A percentile compares a stretch with the other conserved stretches of the same genome.
Evolutionary conservation across 805 yeast species (phyloP).

Genomic region (Starmerella ratchasimensis): DNA sequence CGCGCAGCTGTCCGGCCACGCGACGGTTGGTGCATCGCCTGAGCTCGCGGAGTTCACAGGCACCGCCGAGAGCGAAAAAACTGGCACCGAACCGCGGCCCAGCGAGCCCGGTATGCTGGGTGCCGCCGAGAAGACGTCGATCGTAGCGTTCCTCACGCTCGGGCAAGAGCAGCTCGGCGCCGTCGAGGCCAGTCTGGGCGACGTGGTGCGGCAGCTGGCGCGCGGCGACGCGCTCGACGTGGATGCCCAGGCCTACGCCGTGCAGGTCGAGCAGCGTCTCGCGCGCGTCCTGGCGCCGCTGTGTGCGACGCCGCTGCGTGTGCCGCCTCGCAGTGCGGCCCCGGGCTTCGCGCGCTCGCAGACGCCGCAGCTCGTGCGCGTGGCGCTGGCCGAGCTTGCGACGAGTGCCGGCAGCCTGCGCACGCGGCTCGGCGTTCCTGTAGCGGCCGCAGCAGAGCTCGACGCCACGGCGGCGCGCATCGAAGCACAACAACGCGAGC

Average conservation of each 20-base stretch:
- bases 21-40: too few relatives aligned
- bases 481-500: conserved; percentile 16
- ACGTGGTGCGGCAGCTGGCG: background rate
- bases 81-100: too few relatives aligned
- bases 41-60: too few relatives aligned
- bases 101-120: background rate
- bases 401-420: conserved; percentile 14
- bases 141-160: conserved; percentile 10
- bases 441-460: conserved; percentile 20
- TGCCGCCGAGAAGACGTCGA: conserved; percentile 1
- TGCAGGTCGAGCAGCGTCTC: background rate
- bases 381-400: conserved; percentile 3
- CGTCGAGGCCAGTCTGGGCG: conserved; percentile 11
- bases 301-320: background rate
- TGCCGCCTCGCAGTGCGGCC: background rate
- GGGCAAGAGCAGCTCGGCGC: conserved; percentile 10
- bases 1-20: conserved; percentile 1
- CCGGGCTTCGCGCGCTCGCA: background rate
- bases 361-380: background rate
- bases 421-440: conserved; percentile 22
- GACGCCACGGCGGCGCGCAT: conserved; percentile 18
- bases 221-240: background rate
- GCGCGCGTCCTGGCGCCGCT: background rate
- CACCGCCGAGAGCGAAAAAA: too few relatives aligned
- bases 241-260: too few relatives aligned